These are phyloP conservation scores for Saposhnikovia divaricata DNA, from an alignment of 129 eudicot species.

Conservation along the genomic window DNA sequence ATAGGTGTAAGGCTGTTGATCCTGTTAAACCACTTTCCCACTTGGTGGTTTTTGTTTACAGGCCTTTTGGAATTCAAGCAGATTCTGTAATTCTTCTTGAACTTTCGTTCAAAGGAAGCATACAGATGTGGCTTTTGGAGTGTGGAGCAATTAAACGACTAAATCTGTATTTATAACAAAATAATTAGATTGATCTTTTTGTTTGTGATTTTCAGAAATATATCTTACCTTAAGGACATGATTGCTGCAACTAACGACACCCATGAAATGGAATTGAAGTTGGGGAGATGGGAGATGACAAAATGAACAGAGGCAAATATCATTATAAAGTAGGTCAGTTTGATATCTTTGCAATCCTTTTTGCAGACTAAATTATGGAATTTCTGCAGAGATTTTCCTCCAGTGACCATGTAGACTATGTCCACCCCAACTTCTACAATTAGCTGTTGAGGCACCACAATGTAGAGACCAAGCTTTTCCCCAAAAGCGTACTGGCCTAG, in stretches of 20 bases:
- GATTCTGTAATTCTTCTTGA: neutral
- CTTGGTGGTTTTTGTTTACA: neutral
- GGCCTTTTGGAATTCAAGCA: neutral
- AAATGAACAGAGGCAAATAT: conserved; percentile 54
- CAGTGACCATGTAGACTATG: conserved; percentile 59
- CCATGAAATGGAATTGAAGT: conserved; percentile 45
- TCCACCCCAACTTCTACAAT: conserved; percentile 38
- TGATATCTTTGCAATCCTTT: conserved; percentile 25
- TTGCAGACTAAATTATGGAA: conserved; percentile 35
- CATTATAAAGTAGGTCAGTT: conserved; percentile 44
- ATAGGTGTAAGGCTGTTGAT: neutral
- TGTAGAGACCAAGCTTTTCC: conserved; percentile 43
- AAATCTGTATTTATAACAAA: neutral
- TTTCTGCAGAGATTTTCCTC: conserved; percentile 38
- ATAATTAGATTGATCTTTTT: neutral
- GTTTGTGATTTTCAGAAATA: neutral
- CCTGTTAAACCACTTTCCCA: neutral
- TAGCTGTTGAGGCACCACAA: conserved; percentile 49
- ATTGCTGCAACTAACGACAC: conserved; percentile 53
- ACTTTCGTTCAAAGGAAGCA: neutral
- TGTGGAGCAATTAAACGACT: neutral
- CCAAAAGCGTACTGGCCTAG: conserved; percentile 54
- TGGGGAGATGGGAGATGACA: conserved; percentile 52
- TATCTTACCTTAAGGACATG: conserved; percentile 45
- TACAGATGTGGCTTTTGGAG: neutral